Conservation (phyloP, 805 yeast species). For the Priceomyces castillae region DNA sequence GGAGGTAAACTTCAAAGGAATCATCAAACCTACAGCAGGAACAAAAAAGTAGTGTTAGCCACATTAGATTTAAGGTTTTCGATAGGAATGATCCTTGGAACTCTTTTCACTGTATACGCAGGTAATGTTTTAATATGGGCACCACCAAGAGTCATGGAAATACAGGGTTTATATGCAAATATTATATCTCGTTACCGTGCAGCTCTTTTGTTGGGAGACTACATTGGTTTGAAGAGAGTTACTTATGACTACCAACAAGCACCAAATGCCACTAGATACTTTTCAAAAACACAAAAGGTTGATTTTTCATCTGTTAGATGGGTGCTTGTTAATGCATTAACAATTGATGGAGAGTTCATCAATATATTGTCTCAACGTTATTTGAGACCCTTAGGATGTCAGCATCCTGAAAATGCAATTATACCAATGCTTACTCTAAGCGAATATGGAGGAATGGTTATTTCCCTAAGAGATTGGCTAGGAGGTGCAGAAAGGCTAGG, state of each 20-base stretch:
- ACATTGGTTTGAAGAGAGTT: constrained; percentile 83
- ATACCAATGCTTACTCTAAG: constrained; percentile 86
- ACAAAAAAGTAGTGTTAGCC: constrained; percentile 53
- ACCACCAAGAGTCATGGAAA: constrained; percentile 67
- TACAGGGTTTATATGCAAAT: constrained; percentile 85
- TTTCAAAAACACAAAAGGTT: constrained; percentile 67
- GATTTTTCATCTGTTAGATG: constrained; percentile 79
- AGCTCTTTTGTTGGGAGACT: constrained; percentile 77
- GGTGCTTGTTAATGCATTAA: constrained; percentile 85
- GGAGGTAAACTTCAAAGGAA: constrained; percentile 50
- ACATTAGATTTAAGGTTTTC: constrained; percentile 50
- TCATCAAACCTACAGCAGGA: constrained; percentile 29
- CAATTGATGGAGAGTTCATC: constrained; percentile 90
- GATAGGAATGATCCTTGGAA: constrained; percentile 81
- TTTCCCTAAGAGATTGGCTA: constrained; percentile 89
- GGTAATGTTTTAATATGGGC: constrained; percentile 84
- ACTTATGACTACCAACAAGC: constrained; percentile 89
- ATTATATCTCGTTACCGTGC: constrained; percentile 69
- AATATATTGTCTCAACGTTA: constrained; percentile 87
- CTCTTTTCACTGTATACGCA: constrained; percentile 74
- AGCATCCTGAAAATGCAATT: constrained; percentile 67
- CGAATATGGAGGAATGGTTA: constrained; percentile 95
- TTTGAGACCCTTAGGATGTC: constrained; percentile 87
- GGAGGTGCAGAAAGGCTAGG: constrained; percentile 67
- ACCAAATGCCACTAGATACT: constrained; percentile 81